A percentile compares a stretch with the other conserved stretches of the same genome.
Conservation (phyloP, 495 filamentous ascomycete species). For the Aspergillus affinis region DNA sequence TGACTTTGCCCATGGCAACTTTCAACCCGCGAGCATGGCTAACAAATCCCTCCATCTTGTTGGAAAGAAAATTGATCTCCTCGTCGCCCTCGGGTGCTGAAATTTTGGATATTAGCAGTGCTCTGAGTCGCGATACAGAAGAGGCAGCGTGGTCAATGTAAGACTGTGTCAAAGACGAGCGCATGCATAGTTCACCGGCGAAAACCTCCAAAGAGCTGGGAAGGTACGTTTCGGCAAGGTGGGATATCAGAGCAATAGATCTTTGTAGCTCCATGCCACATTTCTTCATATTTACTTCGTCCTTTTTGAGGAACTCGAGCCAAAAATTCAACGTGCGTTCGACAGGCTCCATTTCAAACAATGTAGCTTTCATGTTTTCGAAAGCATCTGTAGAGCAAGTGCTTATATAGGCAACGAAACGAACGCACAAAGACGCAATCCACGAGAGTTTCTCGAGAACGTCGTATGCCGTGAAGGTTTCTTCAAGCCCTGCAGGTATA, state of each 20-base stretch:
- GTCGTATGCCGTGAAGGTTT: constrained; percentile 73
- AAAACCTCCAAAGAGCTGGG: constrained; percentile 69
- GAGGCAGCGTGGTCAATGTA: constrained; percentile 76
- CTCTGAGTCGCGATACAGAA: constrained; percentile 60
- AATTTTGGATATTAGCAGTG: constrained; percentile 64
- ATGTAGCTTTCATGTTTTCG: constrained; percentile 65
- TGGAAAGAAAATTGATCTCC: constrained; percentile 63
- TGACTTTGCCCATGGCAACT: constrained; percentile 77
- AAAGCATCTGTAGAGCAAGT: constrained; percentile 78
- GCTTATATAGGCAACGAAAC: constrained; percentile 76
- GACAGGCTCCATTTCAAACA: constrained; percentile 90
- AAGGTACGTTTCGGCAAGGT: constrained; percentile 80
- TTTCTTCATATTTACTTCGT: constrained; percentile 83
- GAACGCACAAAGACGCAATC: constrained; percentile 78
- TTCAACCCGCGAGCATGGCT: constrained; percentile 78
- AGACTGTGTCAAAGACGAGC: constrained; percentile 74
- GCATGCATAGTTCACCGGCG: constrained; percentile 75
- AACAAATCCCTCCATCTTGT: constrained; percentile 69
- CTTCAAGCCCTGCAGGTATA: constrained; percentile 62
- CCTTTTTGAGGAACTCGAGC: constrained; percentile 77
- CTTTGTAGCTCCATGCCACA: constrained; percentile 75
- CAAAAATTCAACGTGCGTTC: constrained; percentile 86
- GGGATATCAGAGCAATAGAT: constrained; percentile 78
- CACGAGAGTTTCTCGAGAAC: constrained; percentile 82
- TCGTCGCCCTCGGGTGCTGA: constrained; percentile 48